phyloP scores from a whole-genome alignment of 1,139 yeast genomes.

The Sugiyamaella japonica region DNA sequence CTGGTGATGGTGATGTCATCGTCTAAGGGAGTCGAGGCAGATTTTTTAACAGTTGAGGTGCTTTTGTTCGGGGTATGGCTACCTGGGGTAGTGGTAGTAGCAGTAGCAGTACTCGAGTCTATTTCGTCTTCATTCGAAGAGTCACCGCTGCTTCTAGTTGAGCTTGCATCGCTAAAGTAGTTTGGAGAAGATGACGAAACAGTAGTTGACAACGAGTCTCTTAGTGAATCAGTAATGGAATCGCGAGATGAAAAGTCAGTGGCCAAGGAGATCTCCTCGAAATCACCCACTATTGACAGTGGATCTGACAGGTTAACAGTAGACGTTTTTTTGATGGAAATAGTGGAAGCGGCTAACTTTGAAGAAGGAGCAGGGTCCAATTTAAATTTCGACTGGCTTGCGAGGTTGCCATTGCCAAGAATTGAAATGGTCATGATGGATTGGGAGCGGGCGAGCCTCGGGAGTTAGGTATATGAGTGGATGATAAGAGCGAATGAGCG shows the following conservation, averaged over 20 bases:
- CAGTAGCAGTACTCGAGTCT: neutral
- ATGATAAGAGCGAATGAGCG: too few species aligned
- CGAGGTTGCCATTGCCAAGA: conserved; percentile 6
- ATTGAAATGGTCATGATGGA: conserved; percentile 10
- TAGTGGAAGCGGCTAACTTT: neutral
- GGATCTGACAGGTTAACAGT: conserved; percentile 3
- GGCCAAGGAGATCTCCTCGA: conserved; percentile 33
- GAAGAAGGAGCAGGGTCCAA: neutral
- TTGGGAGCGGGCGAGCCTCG: neutral
- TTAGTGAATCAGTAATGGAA: conserved; percentile 10
- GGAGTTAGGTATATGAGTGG: too few species aligned
- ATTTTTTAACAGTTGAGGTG: neutral
- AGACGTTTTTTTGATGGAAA: conserved; percentile 7
- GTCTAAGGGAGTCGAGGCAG: neutral
- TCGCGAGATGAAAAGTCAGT: neutral
- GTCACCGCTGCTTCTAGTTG: conserved; percentile 23
- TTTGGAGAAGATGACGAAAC: conserved; percentile 25
- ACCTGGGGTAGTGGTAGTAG: neutral
- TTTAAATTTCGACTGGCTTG: neutral
- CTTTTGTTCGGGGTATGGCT: too few species aligned
- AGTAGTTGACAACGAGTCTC: conserved; percentile 22
- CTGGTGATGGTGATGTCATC: conserved; percentile 1
- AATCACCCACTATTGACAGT: conserved; percentile 29
- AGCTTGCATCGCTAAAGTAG: conserved; percentile 26
- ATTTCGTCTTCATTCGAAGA: conserved; percentile 16